These are phyloP conservation scores for Cucurbita maxima DNA, from an alignment of 306 rosid genomes.

Conservation along the genomic window DNA sequence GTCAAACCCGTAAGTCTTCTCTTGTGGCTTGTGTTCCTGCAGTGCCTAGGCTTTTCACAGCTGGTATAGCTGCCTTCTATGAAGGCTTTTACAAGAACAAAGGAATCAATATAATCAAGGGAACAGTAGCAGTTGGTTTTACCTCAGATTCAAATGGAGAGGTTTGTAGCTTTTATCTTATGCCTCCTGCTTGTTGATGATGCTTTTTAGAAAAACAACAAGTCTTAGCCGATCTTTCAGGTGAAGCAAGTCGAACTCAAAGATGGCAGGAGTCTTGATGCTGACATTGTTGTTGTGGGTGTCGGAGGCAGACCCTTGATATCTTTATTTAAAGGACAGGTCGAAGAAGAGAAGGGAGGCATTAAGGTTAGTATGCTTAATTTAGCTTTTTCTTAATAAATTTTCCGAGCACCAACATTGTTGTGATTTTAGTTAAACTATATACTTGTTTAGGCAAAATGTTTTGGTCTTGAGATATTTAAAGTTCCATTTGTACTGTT, in stretches of 20 bases:
- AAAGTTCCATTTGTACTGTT: neutral
- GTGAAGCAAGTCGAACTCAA: constrained; percentile 87
- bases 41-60: constrained; percentile 97
- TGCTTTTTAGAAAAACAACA: neutral
- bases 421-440: neutral
- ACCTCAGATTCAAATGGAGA: constrained; percentile 59
- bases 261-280: constrained; percentile 77
- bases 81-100: constrained; percentile 71
- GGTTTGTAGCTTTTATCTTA: constrained; percentile 26
- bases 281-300: constrained; percentile 93
- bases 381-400: neutral
- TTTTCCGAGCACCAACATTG: neutral
- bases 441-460: neutral
- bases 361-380: constrained; percentile 43
- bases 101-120: constrained; percentile 73
- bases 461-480: neutral
- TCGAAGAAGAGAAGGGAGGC: constrained; percentile 89
- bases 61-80: constrained; percentile 75
- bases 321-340: constrained; percentile 81
- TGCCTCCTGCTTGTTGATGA: neutral
- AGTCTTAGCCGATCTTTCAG: constrained; percentile 23
- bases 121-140: constrained; percentile 86
- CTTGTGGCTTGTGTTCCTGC: constrained; percentile 15
- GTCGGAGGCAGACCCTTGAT: constrained; percentile 82
- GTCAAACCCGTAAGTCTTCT: neutral